These are phyloP conservation scores for Metrosideros polymorpha DNA, from an alignment of 441 rosid species.

Conservation along the genomic window DNA sequence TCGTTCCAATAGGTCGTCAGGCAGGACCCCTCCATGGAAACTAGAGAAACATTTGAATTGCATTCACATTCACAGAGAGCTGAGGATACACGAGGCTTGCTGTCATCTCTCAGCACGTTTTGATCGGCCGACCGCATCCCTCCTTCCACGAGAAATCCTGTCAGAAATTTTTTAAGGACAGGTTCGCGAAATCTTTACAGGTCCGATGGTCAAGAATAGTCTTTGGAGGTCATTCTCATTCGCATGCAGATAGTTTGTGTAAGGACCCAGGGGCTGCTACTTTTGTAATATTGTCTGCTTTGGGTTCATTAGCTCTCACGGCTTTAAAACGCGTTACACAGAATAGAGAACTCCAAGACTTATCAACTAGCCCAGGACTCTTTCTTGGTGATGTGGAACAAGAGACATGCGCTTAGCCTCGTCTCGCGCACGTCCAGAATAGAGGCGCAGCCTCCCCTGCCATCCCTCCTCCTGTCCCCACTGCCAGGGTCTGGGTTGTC, in stretches of 20 bases:
- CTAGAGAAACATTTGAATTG: slow-evolving; percentile 26
- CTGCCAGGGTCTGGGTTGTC: no score
- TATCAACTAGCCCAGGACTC: no score
- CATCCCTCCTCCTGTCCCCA: no score
- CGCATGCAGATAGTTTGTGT: neutral
- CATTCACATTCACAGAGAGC: slow-evolving; percentile 16
- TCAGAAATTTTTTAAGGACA: neutral
- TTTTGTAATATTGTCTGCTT: no score
- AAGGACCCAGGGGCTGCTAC: no score
- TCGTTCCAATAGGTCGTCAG: slow-evolving; percentile 73
- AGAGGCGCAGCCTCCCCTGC: no score
- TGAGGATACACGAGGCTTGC: neutral
- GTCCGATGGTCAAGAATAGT: neutral
- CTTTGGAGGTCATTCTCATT: neutral
- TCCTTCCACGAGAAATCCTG: neutral
- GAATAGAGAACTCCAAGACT: no score
- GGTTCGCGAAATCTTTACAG: neutral
- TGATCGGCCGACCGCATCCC: neutral
- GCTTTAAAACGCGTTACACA: no score
- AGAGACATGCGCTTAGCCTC: no score
- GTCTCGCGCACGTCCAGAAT: no score
- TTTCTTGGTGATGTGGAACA: no score
- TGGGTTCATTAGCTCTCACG: no score
- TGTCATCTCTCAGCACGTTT: neutral
- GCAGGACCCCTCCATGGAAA: slow-evolving; percentile 66